Percentiles rank a stretch among this genome's conserved stretches.
phyloP scores from a whole-genome alignment of 2,329 filamentous ascomycete species.

The Pseudogymnoascus sp. region DNA sequence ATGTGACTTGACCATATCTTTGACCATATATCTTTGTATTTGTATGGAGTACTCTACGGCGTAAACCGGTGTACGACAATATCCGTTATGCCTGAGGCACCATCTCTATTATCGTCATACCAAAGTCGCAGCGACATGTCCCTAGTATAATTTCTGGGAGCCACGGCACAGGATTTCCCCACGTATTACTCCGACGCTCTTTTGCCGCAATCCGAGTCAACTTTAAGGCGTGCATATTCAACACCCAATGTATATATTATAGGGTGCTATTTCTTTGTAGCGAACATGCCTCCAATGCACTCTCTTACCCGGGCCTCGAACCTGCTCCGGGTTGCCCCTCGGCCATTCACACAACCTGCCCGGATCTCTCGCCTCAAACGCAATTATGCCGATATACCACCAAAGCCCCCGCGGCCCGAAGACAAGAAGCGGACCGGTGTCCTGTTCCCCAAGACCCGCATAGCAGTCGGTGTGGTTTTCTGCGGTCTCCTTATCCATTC shows the following conservation, averaged over 20 bases:
- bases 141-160: not conserved
- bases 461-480: slow-evolving; percentile 42
- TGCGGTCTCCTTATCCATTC: slow-evolving; percentile 42
- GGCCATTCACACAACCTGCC: slow-evolving; percentile 4
- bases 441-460: slow-evolving; percentile 39
- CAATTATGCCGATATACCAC: slow-evolving; percentile 14
- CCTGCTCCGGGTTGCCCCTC: not conserved
- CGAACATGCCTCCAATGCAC: slow-evolving; percentile 7
- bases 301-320: not conserved
- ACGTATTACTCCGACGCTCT: not conserved
- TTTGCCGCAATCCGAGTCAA: not conserved
- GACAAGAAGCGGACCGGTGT: slow-evolving; percentile 22
- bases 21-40: not conserved
- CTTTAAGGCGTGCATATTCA: not conserved
- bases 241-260: slow-evolving; percentile 5
- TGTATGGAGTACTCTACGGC: not conserved
- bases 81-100: not conserved
- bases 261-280: not conserved
- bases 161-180: not conserved
- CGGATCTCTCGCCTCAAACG: slow-evolving; percentile 18
- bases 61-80: not conserved
- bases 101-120: not conserved
- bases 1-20: not conserved
- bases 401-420: slow-evolving; percentile 8
- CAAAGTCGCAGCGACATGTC: not conserved